Evolutionary conservation across 2,329 filamentous ascomycete genomes (phyloP).

Genomic region (Grosmannia clavigera): DNA sequence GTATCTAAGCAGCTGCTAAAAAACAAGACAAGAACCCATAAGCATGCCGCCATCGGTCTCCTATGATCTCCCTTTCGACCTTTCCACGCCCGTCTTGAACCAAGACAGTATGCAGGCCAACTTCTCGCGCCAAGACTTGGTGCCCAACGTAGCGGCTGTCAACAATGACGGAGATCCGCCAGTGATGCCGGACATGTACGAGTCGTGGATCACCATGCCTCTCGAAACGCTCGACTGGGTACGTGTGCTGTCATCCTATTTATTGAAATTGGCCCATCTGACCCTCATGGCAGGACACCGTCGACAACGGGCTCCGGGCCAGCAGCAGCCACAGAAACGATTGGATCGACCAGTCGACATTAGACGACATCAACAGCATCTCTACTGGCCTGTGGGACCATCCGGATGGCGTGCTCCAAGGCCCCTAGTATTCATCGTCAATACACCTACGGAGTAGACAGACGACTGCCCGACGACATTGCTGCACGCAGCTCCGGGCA

Average conservation of each 20-base stretch:
- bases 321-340: slow-evolving; percentile 6
- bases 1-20: not conserved
- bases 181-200: slow-evolving; percentile 1
- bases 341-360: slow-evolving; percentile 12
- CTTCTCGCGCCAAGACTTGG: slow-evolving; percentile 8
- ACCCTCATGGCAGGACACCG: not conserved
- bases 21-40: not conserved
- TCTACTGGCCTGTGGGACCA: slow-evolving; percentile 10
- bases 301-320: slow-evolving; percentile 10
- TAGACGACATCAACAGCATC: slow-evolving; percentile 11
- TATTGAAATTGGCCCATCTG: not conserved
- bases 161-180: not conserved
- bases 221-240: slow-evolving; percentile 12
- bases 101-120: not conserved
- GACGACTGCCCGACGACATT: too few species aligned
- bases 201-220: slow-evolving; percentile 12
- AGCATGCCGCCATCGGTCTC: not conserved
- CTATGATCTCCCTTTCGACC: not conserved
- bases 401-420: slow-evolving; percentile 1
- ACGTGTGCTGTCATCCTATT: not conserved
- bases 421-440: not conserved
- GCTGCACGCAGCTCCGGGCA: not conserved
- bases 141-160: not conserved
- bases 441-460: too few species aligned
- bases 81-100: not conserved